Base-by-base conservation (phyloP, 2,329 filamentous ascomycete species). In the Colletotrichum spaethianum region DNA sequence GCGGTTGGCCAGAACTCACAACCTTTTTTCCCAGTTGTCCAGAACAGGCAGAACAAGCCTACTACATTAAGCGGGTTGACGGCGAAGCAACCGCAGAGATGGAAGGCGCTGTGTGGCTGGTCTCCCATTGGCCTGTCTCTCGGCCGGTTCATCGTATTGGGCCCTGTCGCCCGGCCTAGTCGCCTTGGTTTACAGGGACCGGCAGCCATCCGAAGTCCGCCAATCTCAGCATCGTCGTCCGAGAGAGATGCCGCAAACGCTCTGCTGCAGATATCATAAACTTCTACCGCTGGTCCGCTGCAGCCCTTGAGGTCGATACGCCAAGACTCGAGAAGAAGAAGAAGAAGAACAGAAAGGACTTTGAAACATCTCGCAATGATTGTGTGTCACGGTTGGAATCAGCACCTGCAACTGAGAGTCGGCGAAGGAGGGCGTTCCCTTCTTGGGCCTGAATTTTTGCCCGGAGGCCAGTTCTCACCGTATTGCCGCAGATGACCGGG, bases 91-190 rank as follows among this genome's bases (percentile, higher is more conserved):
- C 18, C 57, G 44, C 65, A 38, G 65, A 57, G 60, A 64, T 33
- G 40, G 31, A 16, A n/a, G 18, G 33, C 12, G 33, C 26, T 18
- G 36, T 38, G 52, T 44, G 48, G 20, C 61, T 16, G 36, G 12
- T 23, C 44, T 16, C 53, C 46, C 44, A 68, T 71, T 68, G 64
- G 64, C 26, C 57, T 42, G 64, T 28, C 33, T 52, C 68, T 62
- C 68, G 68, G 68, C 64, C 64, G 63, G 57, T 61, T 42, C 46
- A 18, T 68, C 64, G 50, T 50, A 57, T 68, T 63, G 5, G 64
- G 64, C 38, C 65, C 40, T 33, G 33, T 38, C 23, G 33, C 42
- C 56, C 57, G 63, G 56, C 26, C 57, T 23, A 9, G 23, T 28
- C 36, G 11, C n/a, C 33, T 38, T 38, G 33, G 33, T 57, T n/a